Base-by-base conservation (phyloP, 495 filamentous ascomycete species). In the Talaromyces trachyspermus region DNA sequence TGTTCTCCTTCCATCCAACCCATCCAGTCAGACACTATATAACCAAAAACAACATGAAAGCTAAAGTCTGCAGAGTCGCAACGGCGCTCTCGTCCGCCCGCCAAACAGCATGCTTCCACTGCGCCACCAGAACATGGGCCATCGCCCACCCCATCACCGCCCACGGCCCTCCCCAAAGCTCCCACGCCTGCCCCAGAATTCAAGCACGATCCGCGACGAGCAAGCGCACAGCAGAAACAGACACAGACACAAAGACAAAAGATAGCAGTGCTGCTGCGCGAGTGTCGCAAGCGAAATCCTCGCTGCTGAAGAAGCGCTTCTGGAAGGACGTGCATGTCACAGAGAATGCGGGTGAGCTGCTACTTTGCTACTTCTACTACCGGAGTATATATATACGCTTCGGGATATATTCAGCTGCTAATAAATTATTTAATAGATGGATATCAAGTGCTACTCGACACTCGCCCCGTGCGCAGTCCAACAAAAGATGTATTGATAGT, bases 251-350 rank as follows among this genome's bases (percentile, higher is more conserved):
- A 58, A 36, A 75, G 69, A 6, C 70, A 71, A 46, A 72, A 70
- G 47, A 33, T 73, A 6, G 60, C 67, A 35, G 57, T 66, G 25
- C 44, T 7, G n/a, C 15, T 5, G n/a, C 39, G 14, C 53, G 55
- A 8, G 42, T 51, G 22, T 35, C 59, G 8, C 69, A 75, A 51
- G 61, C 69, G 4, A 43, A 36, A 42, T 60, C 69, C 12, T 63
- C 51, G 22, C 63, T 70, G 33, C 63, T 86, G 48, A 77, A 74
- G 60, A 84, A 83, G 63, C 74, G 86, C 6, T 92, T 94, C 62
- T 95, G 89, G 88, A 88, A 84, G 58, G 74, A 91, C 65, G 86
- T 88, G 4, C 63, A 72, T 55, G 81, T 94, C 12, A 65, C 75
- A 39, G 58, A 58, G 39, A 63, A 60, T 66, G 73, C 48, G 59